phyloP scores from a whole-genome alignment of 2,329 filamentous ascomycete species.

The Colletotrichum tropicicola region DNA sequence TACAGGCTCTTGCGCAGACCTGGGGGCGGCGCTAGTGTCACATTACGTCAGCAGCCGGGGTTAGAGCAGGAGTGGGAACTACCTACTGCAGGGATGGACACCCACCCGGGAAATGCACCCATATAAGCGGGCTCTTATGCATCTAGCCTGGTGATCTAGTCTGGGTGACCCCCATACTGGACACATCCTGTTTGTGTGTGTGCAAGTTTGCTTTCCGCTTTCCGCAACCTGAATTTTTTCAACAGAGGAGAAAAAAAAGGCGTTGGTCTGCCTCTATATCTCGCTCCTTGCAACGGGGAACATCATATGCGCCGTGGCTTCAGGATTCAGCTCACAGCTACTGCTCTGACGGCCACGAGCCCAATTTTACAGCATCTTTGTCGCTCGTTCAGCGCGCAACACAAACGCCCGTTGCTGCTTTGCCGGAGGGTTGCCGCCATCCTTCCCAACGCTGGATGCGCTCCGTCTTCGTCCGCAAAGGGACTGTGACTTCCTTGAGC shows the following conservation, averaged over 20 bases:
- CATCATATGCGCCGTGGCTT: conserved; percentile 1
- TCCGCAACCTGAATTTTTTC: conserved; percentile 24
- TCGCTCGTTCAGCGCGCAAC: background rate
- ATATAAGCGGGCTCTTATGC: conserved; percentile 30
- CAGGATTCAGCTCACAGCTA: background rate
- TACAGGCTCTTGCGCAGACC: background rate
- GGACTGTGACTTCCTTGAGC: conserved; percentile 28
- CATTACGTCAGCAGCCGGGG: conserved; percentile 28
- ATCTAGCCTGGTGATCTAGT: conserved; percentile 29
- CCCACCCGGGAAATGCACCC: conserved; percentile 20
- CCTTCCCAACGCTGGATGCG: conserved; percentile 24
- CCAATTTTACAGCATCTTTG: background rate
- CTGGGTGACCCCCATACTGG: conserved; percentile 20
- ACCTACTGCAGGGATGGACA: conserved; percentile 11
- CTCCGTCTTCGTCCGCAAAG: conserved; percentile 23
- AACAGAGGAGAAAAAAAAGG: background rate
- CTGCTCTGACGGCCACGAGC: background rate
- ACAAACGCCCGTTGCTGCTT: background rate
- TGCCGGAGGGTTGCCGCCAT: conserved; percentile 17
- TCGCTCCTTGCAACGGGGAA: background rate
- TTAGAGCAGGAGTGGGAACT: background rate
- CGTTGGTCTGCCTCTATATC: background rate
- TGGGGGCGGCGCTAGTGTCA: conserved; percentile 11
- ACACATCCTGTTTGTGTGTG: conserved; percentile 27
- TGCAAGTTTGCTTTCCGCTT: background rate